Evolutionary conservation across 1,284 basidiomycete species (phyloP).

Genomic region (Exobasidium rhododendri): DNA sequence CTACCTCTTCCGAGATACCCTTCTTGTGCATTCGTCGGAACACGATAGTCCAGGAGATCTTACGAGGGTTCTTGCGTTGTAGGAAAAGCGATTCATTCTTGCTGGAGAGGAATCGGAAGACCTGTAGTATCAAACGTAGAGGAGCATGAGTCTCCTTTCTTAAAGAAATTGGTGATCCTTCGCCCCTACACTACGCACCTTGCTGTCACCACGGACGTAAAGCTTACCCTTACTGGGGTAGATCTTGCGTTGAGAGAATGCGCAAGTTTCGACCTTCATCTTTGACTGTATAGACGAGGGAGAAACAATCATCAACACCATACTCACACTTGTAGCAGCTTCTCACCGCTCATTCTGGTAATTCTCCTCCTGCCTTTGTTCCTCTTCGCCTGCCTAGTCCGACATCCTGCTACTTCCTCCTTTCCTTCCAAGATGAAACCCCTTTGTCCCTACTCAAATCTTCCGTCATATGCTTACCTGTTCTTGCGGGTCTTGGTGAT

Average conservation of each 20-base stretch:
- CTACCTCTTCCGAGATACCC: conserved; percentile 96
- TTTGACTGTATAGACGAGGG: conserved; percentile 18
- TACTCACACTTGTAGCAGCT: neutral
- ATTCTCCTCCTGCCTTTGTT: neutral
- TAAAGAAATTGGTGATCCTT: too few relatives aligned
- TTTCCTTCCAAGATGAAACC: too few relatives aligned
- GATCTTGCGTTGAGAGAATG: conserved; percentile 55
- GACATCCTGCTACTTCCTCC: neutral
- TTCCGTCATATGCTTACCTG: neutral
- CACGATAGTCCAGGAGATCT: conserved; percentile 96
- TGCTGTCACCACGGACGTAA: conserved; percentile 55
- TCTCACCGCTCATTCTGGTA: neutral
- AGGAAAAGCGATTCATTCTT: conserved; percentile 90
- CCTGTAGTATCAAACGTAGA: conserved; percentile 21
- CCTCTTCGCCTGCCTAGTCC: neutral
- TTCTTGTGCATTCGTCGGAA: conserved; percentile 99
- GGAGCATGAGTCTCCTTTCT: too few relatives aligned
- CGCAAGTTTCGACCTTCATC: conserved; percentile 56
- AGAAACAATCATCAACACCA: neutral
- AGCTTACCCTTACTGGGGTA: conserved; percentile 54
- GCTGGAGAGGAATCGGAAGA: conserved; percentile 53
- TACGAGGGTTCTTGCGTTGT: conserved; percentile 99
- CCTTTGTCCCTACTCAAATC: too few relatives aligned
- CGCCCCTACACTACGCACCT: conserved; percentile 40
- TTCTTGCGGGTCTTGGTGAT: neutral